Conservation (phyloP, 2,329 filamentous ascomycete genomes). For the Hirsutella rhossiliensis region DNA sequence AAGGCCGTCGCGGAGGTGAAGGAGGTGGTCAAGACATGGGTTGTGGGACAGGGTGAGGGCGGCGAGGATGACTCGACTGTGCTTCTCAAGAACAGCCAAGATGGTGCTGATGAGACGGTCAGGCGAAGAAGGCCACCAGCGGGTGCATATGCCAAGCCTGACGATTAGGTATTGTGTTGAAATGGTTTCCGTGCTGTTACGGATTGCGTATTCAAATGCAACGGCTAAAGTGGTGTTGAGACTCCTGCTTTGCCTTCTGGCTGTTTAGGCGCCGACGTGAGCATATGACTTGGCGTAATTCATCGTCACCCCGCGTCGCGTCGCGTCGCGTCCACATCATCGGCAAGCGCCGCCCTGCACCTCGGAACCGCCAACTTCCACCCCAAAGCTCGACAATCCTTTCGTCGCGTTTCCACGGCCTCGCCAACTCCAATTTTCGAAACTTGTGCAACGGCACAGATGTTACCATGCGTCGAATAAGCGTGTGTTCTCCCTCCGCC, state of each 20-base stretch:
- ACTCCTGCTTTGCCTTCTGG: no score
- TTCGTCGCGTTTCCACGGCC: no score
- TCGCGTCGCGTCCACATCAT: conserved; percentile 3
- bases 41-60: conserved; percentile 33
- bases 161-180: no score
- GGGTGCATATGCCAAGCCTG: background rate
- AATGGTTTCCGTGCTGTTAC: no score
- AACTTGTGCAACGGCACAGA: no score
- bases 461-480: no score
- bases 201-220: no score
- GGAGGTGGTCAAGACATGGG: conserved; percentile 62
- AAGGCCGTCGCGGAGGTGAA: conserved; percentile 50
- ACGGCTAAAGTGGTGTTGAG: no score
- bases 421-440: no score
- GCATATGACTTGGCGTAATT: conserved; percentile 8
- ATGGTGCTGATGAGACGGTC: conserved; percentile 3
- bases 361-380: background rate
- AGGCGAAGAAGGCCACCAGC: conserved; percentile 14
- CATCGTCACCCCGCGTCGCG: conserved; percentile 3
- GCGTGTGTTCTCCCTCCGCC: no score
- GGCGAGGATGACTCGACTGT: conserved; percentile 5
- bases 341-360: background rate
- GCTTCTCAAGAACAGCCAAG: background rate
- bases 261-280: background rate
- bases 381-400: no score